These are phyloP conservation scores for Colletotrichum navitas DNA, from an alignment of 2,329 filamentous ascomycete genomes.

Conservation along the genomic window DNA sequence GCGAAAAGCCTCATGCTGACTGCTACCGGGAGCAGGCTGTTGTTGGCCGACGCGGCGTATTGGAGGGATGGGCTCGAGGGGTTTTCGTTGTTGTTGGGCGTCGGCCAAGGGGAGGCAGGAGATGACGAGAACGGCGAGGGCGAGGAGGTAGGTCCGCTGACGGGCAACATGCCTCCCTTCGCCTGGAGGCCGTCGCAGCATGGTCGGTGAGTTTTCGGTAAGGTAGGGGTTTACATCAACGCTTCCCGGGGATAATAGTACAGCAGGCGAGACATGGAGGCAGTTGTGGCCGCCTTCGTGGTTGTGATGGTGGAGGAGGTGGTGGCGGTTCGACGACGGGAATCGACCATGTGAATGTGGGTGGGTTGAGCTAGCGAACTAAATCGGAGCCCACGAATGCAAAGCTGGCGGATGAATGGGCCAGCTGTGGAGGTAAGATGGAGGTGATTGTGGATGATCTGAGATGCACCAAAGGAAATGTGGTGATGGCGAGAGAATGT, in stretches of 20 bases:
- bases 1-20: conserved; percentile 22
- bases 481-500: conserved; percentile 11
- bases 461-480: conserved; percentile 1
- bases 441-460: conserved; percentile 7
- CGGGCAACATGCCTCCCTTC: conserved; percentile 64
- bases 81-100: conserved; percentile 67
- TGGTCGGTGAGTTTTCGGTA: conserved; percentile 48
- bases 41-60: conserved; percentile 32
- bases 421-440: conserved; percentile 12
- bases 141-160: conserved; percentile 63
- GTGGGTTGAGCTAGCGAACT: conserved; percentile 38
- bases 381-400: conserved; percentile 35
- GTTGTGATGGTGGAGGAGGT: conserved; percentile 4
- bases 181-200: conserved; percentile 75
- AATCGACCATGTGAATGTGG: conserved; percentile 38
- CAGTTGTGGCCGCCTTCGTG: conserved; percentile 16
- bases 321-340: conserved; percentile 24
- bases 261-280: conserved; percentile 42
- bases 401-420: not conserved
- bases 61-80: conserved; percentile 36
- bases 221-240: conserved; percentile 41
- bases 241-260: conserved; percentile 30
- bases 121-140: conserved; percentile 69
- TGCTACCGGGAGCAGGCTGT: conserved; percentile 22
- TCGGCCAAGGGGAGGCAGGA: conserved; percentile 68